Conservation (phyloP, 805 yeast species). For the Candida schatavii region DNA sequence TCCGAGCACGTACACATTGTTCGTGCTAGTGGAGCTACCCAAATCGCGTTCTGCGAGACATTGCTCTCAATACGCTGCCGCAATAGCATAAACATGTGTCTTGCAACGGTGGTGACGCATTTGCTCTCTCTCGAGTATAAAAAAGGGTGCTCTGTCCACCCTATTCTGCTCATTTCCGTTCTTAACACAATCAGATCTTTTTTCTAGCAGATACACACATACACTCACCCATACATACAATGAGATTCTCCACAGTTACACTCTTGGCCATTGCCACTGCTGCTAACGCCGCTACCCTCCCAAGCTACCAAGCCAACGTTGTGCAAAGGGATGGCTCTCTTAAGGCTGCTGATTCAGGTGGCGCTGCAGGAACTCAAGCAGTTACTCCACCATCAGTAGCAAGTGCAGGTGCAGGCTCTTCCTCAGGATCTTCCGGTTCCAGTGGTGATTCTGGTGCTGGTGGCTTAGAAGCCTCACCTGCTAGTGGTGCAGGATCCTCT, state of each 20-base stretch:
- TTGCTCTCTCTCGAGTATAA: neutral
- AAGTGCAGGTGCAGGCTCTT: conserved; percentile 2
- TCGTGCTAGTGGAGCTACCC: too few species aligned
- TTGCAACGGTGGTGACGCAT: neutral
- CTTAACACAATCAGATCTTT: neutral
- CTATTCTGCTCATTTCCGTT: neutral
- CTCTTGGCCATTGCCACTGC: conserved; percentile 12
- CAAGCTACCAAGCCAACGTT: conserved; percentile 3
- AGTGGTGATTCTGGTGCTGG: conserved; percentile 14
- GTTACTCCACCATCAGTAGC: conserved; percentile 5
- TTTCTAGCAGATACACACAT: neutral
- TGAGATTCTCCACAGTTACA: conserved; percentile 13
- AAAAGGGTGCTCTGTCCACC: neutral
- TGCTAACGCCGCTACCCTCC: conserved; percentile 8
- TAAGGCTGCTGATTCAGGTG: conserved; percentile 4
- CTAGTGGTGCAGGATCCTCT: conserved; percentile 3
- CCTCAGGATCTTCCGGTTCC: conserved; percentile 15
- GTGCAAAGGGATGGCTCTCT: conserved; percentile 1
- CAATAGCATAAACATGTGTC: neutral
- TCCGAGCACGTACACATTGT: too few species aligned
- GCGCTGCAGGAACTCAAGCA: neutral
- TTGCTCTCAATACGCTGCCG: too few species aligned
- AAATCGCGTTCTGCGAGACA: too few species aligned
- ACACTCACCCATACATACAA: conserved; percentile 1
- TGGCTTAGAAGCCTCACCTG: conserved; percentile 7